Evolutionary conservation across 2,329 filamentous ascomycete genomes (phyloP).

Genomic region (Canariomyces notabilis): DNA sequence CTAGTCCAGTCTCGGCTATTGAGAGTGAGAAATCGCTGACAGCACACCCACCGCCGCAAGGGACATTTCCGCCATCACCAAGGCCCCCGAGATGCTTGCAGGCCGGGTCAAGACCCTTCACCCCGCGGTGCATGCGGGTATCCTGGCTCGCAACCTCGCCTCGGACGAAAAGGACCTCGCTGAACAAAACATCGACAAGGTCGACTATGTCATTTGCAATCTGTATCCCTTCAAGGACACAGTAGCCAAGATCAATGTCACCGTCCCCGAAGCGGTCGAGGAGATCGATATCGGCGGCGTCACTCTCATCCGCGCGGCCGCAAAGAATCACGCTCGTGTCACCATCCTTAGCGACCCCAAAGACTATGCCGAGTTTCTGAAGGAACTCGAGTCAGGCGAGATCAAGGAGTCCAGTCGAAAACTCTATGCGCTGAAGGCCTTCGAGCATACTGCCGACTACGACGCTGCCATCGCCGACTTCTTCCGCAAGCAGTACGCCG

Average conservation of each 20-base stretch:
- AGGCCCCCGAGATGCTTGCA: slow-evolving; percentile 93
- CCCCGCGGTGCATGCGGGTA: slow-evolving; percentile 84
- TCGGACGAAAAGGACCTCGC: slow-evolving; percentile 96
- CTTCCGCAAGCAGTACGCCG: slow-evolving; percentile 95
- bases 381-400: slow-evolving; percentile 81
- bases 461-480: slow-evolving; percentile 92
- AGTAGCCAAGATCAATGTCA: slow-evolving; percentile 93
- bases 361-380: slow-evolving; percentile 91
- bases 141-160: slow-evolving; percentile 88
- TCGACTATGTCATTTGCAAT: slow-evolving; percentile 96
- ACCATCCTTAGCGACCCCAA: slow-evolving; percentile 91
- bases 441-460: slow-evolving; percentile 97
- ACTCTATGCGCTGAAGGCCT: slow-evolving; percentile 91
- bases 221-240: slow-evolving; percentile 99
- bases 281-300: slow-evolving; percentile 99
- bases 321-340: slow-evolving; percentile 95
- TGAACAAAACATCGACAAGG: slow-evolving; percentile 90
- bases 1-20: neutral
- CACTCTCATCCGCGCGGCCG: slow-evolving; percentile 89
- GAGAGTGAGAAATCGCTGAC: slow-evolving; percentile 3
- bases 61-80: slow-evolving; percentile 95
- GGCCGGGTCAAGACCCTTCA: slow-evolving; percentile 87
- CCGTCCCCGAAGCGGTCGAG: slow-evolving; percentile 92
- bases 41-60: slow-evolving; percentile 40
- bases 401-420: slow-evolving; percentile 82